phyloP scores from a whole-genome alignment of 768 basidiomycete genomes.

The Gymnopilus dilepis region DNA sequence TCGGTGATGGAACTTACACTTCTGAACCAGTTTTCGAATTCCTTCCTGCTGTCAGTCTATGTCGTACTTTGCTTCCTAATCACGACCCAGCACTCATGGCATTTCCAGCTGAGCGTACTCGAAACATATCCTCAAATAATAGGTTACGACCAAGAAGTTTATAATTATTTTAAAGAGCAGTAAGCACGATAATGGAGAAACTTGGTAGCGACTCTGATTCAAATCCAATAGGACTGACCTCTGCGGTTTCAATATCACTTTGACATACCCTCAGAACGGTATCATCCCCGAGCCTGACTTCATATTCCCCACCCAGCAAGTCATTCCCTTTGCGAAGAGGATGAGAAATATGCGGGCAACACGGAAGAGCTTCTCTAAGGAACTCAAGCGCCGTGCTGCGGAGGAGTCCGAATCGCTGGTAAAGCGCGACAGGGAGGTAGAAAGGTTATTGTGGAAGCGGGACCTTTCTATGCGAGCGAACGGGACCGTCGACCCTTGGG shows the following conservation, averaged over 20 bases:
- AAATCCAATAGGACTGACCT: slow-evolving; percentile 44
- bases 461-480: slow-evolving; percentile 53
- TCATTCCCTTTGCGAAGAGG: slow-evolving; percentile 36
- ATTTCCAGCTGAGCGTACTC: slow-evolving; percentile 53
- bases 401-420: slow-evolving; percentile 22
- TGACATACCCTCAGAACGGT: slow-evolving; percentile 70
- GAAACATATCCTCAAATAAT: slow-evolving; percentile 82
- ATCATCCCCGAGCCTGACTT: slow-evolving; percentile 51
- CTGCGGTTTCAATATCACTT: slow-evolving; percentile 69
- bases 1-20: slow-evolving; percentile 70
- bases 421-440: slow-evolving; percentile 29
- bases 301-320: slow-evolving; percentile 38
- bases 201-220: neutral
- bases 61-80: neutral
- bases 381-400: slow-evolving; percentile 24
- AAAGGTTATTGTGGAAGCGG: slow-evolving; percentile 46
- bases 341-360: slow-evolving; percentile 31
- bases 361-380: slow-evolving; percentile 26
- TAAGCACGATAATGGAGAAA: slow-evolving; percentile 36
- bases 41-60: slow-evolving; percentile 55
- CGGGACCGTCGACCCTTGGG: slow-evolving; percentile 62
- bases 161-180: slow-evolving; percentile 73
- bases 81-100: neutral
- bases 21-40: slow-evolving; percentile 55
- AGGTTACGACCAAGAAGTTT: slow-evolving; percentile 69